A percentile compares a stretch with the other conserved stretches of the same genome.
phyloP scores from a whole-genome alignment of 306 rosid species.

The Chamaecrista fasciculata region DNA sequence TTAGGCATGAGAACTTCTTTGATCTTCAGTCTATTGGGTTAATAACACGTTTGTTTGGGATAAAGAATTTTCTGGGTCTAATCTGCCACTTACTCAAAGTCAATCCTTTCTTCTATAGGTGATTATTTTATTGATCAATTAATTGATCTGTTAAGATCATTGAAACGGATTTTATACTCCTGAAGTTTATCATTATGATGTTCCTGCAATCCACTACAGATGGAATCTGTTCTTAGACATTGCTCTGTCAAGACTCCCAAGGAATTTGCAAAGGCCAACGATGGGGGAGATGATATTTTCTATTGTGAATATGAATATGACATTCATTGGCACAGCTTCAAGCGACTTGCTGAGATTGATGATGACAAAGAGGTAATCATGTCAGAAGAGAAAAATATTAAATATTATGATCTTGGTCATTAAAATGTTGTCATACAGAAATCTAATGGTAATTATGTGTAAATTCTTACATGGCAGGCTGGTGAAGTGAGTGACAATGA shows the following conservation, averaged over 20 bases:
- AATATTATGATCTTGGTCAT: conserved; percentile 5
- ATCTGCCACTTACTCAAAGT: neutral
- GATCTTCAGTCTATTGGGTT: neutral
- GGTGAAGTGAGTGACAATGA: conserved; percentile 59
- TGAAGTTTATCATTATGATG: conserved; percentile 16
- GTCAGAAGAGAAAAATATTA: conserved; percentile 11
- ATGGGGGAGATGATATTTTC: conserved; percentile 87
- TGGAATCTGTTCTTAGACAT: conserved; percentile 80
- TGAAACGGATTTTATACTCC: conserved; percentile 9
- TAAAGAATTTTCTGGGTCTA: neutral
- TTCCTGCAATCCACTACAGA: conserved; percentile 45
- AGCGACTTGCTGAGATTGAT: conserved; percentile 78
- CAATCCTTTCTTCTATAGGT: neutral
- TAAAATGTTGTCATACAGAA: conserved; percentile 13
- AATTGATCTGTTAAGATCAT: neutral
- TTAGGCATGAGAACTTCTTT: neutral
- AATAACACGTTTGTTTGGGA: neutral
- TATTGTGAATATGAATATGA: conserved; percentile 90
- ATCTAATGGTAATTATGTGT: neutral
- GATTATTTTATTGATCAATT: neutral
- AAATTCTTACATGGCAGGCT: conserved; percentile 48
- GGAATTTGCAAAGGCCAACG: conserved; percentile 64
- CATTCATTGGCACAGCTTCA: conserved; percentile 84
- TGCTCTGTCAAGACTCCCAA: conserved; percentile 73
- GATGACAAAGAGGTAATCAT: conserved; percentile 52